Evolutionary conservation across 1,139 yeast species (phyloP), one percentile per base, ranked within the genome.

Genomic region (Lodderomyces metapsilosis): DNA sequence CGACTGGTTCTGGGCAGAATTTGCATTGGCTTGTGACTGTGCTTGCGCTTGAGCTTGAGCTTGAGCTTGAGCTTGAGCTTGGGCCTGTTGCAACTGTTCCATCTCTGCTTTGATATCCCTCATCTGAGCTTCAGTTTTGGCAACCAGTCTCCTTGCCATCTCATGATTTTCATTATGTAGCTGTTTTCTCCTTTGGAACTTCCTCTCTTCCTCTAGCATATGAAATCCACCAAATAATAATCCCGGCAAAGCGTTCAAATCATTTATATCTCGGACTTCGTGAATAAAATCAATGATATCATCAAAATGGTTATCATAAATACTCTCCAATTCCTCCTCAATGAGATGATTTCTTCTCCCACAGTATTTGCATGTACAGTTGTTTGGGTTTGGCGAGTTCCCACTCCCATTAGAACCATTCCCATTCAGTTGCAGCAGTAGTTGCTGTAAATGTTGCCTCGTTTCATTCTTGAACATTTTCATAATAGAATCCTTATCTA

Each of bases 291-390:
- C 68, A 41, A 65, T 58, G 16, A 71, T 67, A 42, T 68, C 74
- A 43, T 68, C 72, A 52, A 87, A 88, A 36, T 89, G 78, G 42
- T 80, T 78, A 52, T 85, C 75, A 43, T 68, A 71, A 15, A 67
- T 61, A 44, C 54, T 63, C 47, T 68, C 91, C 55, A 91, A 74
- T 56, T 88, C 96, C 49, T 82, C 83, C 54, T 87, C 94, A 51
- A 88, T 78, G 23, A 89, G 80, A 46, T 73, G 67, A 50, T 83
- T 80, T 51, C 86, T 81, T 40, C 88, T 76, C 1, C 94, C 95
- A 63, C 98, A 91, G 23, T 82, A 82, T 5, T 82, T 68, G 59
- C 98, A 91, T 43, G 81, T 75, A 59, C 97, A 89, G 12, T 40
- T 43, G 32, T 43, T 44, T 16, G 35, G n/a, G 16, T 25, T 12